Percentiles rank a stretch among this genome's conserved stretches.
These are phyloP conservation scores for Pyrenophora graminea DNA, from an alignment of 2,329 filamentous ascomycete species.

Conservation along the genomic window DNA sequence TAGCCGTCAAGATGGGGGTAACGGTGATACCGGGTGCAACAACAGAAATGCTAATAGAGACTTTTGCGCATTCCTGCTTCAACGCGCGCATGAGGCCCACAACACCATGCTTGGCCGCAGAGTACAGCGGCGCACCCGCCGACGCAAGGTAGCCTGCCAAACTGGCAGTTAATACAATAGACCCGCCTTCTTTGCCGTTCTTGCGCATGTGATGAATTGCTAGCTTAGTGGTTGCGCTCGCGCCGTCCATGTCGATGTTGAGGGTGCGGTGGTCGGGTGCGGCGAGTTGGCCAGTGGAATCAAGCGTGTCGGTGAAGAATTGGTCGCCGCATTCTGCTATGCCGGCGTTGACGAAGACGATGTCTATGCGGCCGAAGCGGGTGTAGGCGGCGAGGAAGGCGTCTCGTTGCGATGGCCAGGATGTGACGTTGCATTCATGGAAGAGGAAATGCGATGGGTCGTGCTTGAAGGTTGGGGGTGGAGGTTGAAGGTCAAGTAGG, in stretches of 20 bases:
- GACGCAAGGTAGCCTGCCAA: slow-evolving; percentile 56
- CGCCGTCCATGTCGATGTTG: slow-evolving; percentile 54
- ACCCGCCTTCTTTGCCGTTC: slow-evolving; percentile 46
- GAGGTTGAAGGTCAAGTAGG: slow-evolving; percentile 47
- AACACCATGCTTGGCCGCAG: slow-evolving; percentile 57
- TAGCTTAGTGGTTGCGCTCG: slow-evolving; percentile 53
- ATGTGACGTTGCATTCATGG: slow-evolving; percentile 52
- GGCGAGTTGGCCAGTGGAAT: slow-evolving; percentile 48
- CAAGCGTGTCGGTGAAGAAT: slow-evolving; percentile 54
- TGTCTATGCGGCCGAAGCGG: slow-evolving; percentile 52
- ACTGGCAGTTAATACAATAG: slow-evolving; percentile 55
- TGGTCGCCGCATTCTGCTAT: slow-evolving; percentile 55
- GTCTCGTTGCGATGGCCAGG: slow-evolving; percentile 51
- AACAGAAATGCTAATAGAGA: slow-evolving; percentile 52
- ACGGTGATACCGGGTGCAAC: slow-evolving; percentile 56
- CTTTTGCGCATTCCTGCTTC: slow-evolving; percentile 54
- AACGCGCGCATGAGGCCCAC: slow-evolving; percentile 57
- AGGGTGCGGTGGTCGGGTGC: slow-evolving; percentile 53
- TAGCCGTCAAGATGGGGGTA: slow-evolving; percentile 50
- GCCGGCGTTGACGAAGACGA: slow-evolving; percentile 57
- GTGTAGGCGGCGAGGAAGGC: slow-evolving; percentile 50
- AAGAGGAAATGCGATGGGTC: slow-evolving; percentile 35
- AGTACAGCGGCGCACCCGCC: slow-evolving; percentile 54
- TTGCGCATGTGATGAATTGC: slow-evolving; percentile 54
- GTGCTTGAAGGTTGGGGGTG: slow-evolving; percentile 41